phyloP scores from a whole-genome alignment of 495 filamentous ascomycete species.

The Trypethelium eluteriae region DNA sequence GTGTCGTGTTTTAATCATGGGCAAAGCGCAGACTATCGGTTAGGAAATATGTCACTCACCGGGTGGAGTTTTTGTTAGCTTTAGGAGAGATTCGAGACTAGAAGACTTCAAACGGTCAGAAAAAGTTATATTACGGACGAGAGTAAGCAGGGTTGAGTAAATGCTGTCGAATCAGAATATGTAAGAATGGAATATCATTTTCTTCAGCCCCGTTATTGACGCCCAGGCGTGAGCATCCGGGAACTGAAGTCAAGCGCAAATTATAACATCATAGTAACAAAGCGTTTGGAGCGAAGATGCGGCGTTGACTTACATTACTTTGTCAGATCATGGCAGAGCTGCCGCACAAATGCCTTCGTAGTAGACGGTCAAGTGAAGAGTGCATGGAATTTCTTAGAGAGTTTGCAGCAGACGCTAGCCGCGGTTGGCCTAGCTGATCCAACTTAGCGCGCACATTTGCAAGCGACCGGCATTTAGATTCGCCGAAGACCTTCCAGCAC shows the following conservation, averaged over 20 bases:
- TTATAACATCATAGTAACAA: constrained; percentile 76
- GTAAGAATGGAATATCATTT: constrained; percentile 92
- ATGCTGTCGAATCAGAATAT: constrained; percentile 68
- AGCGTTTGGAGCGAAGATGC: constrained; percentile 16
- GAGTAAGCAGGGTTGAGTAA: not conserved
- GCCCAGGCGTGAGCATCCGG: constrained; percentile 81
- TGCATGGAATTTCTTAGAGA: not conserved
- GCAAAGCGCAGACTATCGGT: constrained; percentile 28
- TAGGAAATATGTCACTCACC: constrained; percentile 5
- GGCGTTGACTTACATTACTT: constrained; percentile 15
- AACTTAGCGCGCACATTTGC: not conserved
- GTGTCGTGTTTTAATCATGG: constrained; percentile 71
- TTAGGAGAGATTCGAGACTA: constrained; percentile 17
- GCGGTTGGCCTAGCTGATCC: not conserved
- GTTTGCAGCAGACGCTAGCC: not conserved
- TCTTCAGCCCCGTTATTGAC: constrained; percentile 59
- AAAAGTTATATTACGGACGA: constrained; percentile 1
- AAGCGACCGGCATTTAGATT: not conserved
- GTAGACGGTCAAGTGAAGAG: not conserved
- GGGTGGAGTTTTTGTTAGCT: constrained; percentile 10
- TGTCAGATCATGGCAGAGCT: too few relatives aligned
- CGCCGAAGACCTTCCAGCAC: constrained; percentile 9
- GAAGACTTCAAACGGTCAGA: constrained; percentile 20
- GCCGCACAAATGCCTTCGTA: too few relatives aligned
- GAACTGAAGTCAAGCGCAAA: constrained; percentile 86